phyloP scores from a whole-genome alignment of 345 rosid species.

The Murraya koenigii region DNA sequence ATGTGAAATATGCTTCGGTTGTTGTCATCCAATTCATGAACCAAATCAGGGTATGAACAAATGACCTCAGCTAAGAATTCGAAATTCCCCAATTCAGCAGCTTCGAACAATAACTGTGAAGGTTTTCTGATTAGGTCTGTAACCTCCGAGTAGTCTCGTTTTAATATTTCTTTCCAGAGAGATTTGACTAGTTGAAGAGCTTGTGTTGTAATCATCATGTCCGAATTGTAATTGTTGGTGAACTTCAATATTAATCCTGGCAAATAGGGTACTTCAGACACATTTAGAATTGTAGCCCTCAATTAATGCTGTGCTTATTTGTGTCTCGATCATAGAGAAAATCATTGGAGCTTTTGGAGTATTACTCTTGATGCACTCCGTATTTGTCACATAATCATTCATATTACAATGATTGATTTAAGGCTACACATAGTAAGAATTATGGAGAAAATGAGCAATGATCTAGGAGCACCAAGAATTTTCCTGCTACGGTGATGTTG shows the following conservation, averaged over 20 bases:
- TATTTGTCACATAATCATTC: too few relatives aligned
- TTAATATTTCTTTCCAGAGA: background rate
- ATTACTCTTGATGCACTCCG: too few relatives aligned
- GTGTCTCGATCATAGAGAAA: too few relatives aligned
- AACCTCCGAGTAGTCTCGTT: background rate
- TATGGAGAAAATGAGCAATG: too few relatives aligned
- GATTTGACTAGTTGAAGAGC: background rate
- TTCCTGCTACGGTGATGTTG: too few relatives aligned
- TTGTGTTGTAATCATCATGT: background rate
- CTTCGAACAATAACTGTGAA: background rate
- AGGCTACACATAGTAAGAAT: too few relatives aligned
- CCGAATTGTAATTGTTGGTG: background rate
- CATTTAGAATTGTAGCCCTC: too few relatives aligned
- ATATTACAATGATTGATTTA: too few relatives aligned
- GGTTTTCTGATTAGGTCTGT: background rate
- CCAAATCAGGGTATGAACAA: conserved; percentile 12
- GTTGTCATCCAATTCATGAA: conserved; percentile 8
- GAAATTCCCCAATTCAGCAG: background rate
- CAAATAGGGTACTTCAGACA: too few relatives aligned
- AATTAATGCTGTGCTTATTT: too few relatives aligned
- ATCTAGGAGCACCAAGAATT: too few relatives aligned
- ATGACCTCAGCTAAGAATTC: conserved; percentile 2
- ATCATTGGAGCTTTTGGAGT: too few relatives aligned
- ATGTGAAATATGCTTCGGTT: conserved; percentile 23
- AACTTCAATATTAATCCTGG: background rate